Base-by-base conservation (phyloP, 768 basidiomycete species). In the Boletus speciosus region DNA sequence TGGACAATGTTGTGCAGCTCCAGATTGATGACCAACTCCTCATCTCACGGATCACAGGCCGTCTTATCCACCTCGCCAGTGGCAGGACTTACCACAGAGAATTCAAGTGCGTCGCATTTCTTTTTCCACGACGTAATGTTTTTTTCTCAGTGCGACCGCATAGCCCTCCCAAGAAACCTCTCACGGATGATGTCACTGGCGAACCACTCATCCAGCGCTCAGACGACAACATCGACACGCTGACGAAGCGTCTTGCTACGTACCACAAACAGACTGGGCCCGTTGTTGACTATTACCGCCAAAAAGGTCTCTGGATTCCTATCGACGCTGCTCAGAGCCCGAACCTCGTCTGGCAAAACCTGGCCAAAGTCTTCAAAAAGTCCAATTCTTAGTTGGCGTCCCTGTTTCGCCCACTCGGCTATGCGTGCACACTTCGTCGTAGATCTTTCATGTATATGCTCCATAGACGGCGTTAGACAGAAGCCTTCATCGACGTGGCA, bases 81-180 rank as follows among this genome's bases (percentile, higher is more conserved):
- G 97, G 97, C 25, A 80, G 97, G 57, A 87, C 88, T 44, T 99
- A 99, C 74, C 97, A 99, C 80, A 86, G 77, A 63, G 92, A 95
- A 70, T 99, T 96, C 83, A 80, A 83, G 94, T 98, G 66, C 68
- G 91, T 78, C 15, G 42, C 23, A n/a, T 52, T 27, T 40, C 16
- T 47, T 38, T 25, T 32, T 44, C 39, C 42, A 15, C 34, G 27
- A 47, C 16, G 11, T 39, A 25, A 42, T 61, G 23, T 56, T 41
- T 49, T 58, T 47, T 59, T 57, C 52, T 55, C 25, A 56, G 27
- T 38, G 52, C 6, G 14, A 34, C 35, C 45, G 7, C 61, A 56
- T 68, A 99, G 95, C 75, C 97, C 97, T 6, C 97, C 97, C 31
- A 98, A 98, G 81, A 98, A 97, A 74, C 64, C 85, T n/a, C 88